Evolutionary conservation across 371 early-diverging fungal genomes (phyloP), one percentile per base, ranked within the genome.

Genomic region (Syncephalastrum racemosum): DNA sequence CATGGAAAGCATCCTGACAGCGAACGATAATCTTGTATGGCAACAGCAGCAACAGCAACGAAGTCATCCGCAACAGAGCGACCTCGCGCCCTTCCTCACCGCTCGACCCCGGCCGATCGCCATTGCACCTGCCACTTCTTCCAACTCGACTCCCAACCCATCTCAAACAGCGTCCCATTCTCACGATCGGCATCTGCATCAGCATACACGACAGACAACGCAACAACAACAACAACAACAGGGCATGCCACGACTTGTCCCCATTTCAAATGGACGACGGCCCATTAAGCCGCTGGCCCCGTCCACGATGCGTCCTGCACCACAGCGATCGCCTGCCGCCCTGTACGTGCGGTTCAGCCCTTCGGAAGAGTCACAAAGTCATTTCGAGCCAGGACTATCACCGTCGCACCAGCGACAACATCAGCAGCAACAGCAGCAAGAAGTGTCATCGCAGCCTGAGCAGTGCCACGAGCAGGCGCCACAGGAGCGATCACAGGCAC

Each of bases 301-400:
- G 36, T 31, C 36, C 36, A 31, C 36, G 36, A 31, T 31, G 10
- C 36, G 36, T 8, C 7, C 8, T 31, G 24, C 49, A 49, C 23
- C 49, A 49, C 4, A 7, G 12, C 51, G 53, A 15, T 59, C 59
- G 7, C 47, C 46, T 23, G 43, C 59, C 4, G 59, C 59, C 5
- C 39, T 59, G 8, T 59, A 59, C 42, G 53, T 59, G 4, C 59
- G 45, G 36, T 59, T 59, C 45, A 59, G 59, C n/a, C 59, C 59
- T 3, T 20, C 44, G 14, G 47, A 59, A 31, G n/a, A 16, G 2
- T 25, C 59, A 13, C 22, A 40, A 42, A 40, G 42, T 27, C n/a
- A 43, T 10, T 58, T 58, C 19, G 43, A 31, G 36, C 36, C 6
- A 31, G 10, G 36, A 31, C 36, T 31, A 31, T 31, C 36, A 10